phyloP scores from a whole-genome alignment of 2,329 filamentous ascomycete species.

The Amauroascus niger region DNA sequence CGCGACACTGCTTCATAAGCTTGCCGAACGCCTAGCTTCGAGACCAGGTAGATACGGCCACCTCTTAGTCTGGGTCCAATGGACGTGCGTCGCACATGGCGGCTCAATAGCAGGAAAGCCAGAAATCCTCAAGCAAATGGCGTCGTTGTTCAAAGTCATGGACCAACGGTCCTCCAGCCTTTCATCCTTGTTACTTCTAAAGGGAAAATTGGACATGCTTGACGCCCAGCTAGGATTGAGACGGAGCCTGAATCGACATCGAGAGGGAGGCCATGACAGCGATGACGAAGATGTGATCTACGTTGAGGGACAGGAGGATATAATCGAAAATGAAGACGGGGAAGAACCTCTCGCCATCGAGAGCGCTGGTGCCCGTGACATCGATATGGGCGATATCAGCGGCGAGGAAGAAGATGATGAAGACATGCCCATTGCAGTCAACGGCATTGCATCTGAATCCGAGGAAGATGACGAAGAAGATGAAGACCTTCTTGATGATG shows the following conservation, averaged over 20 bases:
- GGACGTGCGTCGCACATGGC: conserved; percentile 84
- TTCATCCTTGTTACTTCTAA: conserved; percentile 72
- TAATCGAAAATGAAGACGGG: conserved; percentile 38
- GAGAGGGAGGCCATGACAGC: conserved; percentile 47
- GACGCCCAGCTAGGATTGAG: conserved; percentile 80
- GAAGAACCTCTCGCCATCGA: conserved; percentile 14
- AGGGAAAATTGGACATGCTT: conserved; percentile 91
- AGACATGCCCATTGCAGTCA: conserved; percentile 48
- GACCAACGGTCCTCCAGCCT: conserved; percentile 76
- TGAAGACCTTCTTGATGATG: conserved; percentile 36
- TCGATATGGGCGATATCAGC: conserved; percentile 33
- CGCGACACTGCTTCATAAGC: conserved; percentile 64
- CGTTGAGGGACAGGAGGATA: conserved; percentile 68
- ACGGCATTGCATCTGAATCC: conserved; percentile 36
- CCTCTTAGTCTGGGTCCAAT: conserved; percentile 92
- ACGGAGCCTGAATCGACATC: conserved; percentile 54
- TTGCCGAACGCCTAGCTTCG: conserved; percentile 77
- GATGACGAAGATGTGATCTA: conserved; percentile 72
- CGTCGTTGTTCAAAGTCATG: conserved; percentile 73
- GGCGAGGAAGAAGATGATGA: conserved; percentile 43
- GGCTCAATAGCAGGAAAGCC: conserved; percentile 80
- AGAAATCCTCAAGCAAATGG: conserved; percentile 68
- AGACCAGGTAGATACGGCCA: conserved; percentile 81
- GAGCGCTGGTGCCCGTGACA: neutral
- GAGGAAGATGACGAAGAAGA: conserved; percentile 33